A percentile compares a stretch with the other conserved stretches of the same genome.
phyloP scores from a whole-genome alignment of 2,329 filamentous ascomycete species.

The Monosporascus sp. region DNA sequence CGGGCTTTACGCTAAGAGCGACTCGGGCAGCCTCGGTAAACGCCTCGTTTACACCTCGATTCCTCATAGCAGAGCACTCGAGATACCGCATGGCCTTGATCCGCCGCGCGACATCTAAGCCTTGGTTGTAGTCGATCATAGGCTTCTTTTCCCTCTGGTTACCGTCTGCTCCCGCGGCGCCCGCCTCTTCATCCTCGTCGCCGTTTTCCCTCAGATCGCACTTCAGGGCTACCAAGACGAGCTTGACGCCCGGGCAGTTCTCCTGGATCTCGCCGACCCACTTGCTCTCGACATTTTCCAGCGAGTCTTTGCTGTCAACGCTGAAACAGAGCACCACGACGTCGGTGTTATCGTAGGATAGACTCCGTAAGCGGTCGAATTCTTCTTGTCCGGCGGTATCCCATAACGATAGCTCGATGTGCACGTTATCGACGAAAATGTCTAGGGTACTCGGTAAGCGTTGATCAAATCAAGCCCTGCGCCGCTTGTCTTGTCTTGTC shows the following conservation, averaged over 20 bases:
- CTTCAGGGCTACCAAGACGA: constrained; percentile 93
- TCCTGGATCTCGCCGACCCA: constrained; percentile 98
- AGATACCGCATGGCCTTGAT: constrained; percentile 93
- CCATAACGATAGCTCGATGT: constrained; percentile 97
- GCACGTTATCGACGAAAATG: constrained; percentile 95
- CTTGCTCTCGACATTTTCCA: constrained; percentile 98
- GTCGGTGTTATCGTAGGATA: constrained; percentile 96
- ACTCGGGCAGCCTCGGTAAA: constrained; percentile 97
- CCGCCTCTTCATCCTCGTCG: constrained; percentile 62
- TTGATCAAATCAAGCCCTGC: too few relatives aligned
- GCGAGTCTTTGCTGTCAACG: constrained; percentile 90
- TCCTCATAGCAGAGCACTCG: constrained; percentile 97
- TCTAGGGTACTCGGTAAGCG: constrained; percentile 45
- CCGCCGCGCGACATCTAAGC: constrained; percentile 82
- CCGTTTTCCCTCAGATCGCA: constrained; percentile 84
- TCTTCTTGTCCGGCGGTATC: constrained; percentile 98
- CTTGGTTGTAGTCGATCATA: constrained; percentile 86
- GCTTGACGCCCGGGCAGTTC: constrained; percentile 91
- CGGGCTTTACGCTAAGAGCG: constrained; percentile 68
- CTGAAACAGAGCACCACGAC: constrained; percentile 99
- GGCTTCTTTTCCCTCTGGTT: constrained; percentile 56
- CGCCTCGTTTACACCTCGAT: constrained; percentile 95
- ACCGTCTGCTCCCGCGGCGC: constrained; percentile 30
- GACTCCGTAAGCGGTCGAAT: constrained; percentile 90
- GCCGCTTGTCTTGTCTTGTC: too few relatives aligned